phyloP scores from a whole-genome alignment of 2,329 filamentous ascomycete genomes.

The Onygenales sp. region DNA sequence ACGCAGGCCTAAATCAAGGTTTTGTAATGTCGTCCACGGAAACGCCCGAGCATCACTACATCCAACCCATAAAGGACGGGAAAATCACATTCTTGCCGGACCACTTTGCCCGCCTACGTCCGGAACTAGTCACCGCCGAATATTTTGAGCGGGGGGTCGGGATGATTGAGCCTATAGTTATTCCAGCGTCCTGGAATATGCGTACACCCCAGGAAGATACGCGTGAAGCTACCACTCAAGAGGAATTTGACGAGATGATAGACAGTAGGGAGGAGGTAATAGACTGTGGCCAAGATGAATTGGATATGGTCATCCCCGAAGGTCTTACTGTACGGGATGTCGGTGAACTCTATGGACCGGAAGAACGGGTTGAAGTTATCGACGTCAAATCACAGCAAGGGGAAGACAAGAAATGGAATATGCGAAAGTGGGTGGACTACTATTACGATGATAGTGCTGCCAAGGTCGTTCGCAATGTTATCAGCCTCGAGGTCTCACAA shows the following conservation, averaged over 20 bases:
- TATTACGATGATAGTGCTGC: slow-evolving; percentile 54
- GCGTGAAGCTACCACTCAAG: slow-evolving; percentile 28
- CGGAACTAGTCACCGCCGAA: slow-evolving; percentile 53
- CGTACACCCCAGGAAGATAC: slow-evolving; percentile 22
- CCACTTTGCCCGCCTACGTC: slow-evolving; percentile 53
- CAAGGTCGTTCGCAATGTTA: slow-evolving; percentile 58
- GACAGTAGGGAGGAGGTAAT: slow-evolving; percentile 38
- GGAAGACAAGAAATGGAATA: slow-evolving; percentile 55
- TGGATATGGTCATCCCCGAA: slow-evolving; percentile 60
- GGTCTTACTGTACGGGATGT: slow-evolving; percentile 55
- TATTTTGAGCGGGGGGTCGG: slow-evolving; percentile 53
- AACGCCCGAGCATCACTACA: slow-evolving; percentile 57
- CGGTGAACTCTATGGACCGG: slow-evolving; percentile 53
- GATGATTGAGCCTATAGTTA: slow-evolving; percentile 59
- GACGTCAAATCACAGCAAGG: slow-evolving; percentile 62
- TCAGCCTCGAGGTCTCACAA: slow-evolving; percentile 58
- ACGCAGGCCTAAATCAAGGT: slow-evolving; percentile 58
- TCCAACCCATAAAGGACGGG: slow-evolving; percentile 57
- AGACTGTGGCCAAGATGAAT: slow-evolving; percentile 53
- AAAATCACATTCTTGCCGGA: slow-evolving; percentile 53
- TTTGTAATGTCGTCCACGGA: slow-evolving; percentile 57
- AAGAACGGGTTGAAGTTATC: slow-evolving; percentile 56
- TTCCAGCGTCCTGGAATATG: slow-evolving; percentile 53
- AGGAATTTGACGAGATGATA: slow-evolving; percentile 24
- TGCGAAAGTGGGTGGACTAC: slow-evolving; percentile 57